These are phyloP conservation scores for Nitzschia inconspicua DNA, from an alignment of 108 stramenopile species.

Conservation along the genomic window DNA sequence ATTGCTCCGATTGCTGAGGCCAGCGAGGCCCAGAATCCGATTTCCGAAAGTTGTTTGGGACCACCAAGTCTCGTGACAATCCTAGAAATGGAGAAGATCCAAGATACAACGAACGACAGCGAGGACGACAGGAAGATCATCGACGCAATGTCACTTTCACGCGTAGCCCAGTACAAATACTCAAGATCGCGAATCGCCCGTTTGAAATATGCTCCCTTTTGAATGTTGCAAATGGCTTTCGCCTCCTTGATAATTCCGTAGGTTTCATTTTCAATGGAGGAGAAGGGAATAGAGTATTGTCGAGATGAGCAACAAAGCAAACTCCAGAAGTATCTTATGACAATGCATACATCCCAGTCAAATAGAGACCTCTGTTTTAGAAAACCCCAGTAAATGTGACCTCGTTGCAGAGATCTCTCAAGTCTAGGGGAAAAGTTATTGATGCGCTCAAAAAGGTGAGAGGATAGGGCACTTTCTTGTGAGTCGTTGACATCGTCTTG, in stretches of 20 bases:
- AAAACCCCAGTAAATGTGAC: slow-evolving; percentile 20
- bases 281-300: background rate
- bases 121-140: slow-evolving; percentile 21
- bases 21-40: slow-evolving; percentile 14
- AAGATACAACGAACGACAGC: slow-evolving; percentile 13
- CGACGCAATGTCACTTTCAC: slow-evolving; percentile 20
- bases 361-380: slow-evolving; percentile 8
- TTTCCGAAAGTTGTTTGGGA: background rate
- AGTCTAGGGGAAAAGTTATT: slow-evolving; percentile 8
- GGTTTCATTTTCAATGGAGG: slow-evolving; percentile 24
- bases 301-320: slow-evolving; percentile 15
- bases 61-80: slow-evolving; percentile 1
- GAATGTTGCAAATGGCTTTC: background rate
- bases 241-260: slow-evolving; percentile 18
- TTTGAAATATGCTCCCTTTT: slow-evolving; percentile 7
- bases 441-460: slow-evolving; percentile 18
- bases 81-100: slow-evolving; percentile 17
- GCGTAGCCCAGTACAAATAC: slow-evolving; percentile 27
- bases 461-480: background rate
- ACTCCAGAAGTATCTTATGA: slow-evolving; percentile 15
- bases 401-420: slow-evolving; percentile 22
- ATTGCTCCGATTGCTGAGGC: slow-evolving; percentile 16
- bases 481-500: background rate
- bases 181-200: slow-evolving; percentile 28
- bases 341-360: slow-evolving; percentile 12